These are phyloP conservation scores for Solanum microdontum DNA, from an alignment of 257 asterid species.

Conservation along the genomic window DNA sequence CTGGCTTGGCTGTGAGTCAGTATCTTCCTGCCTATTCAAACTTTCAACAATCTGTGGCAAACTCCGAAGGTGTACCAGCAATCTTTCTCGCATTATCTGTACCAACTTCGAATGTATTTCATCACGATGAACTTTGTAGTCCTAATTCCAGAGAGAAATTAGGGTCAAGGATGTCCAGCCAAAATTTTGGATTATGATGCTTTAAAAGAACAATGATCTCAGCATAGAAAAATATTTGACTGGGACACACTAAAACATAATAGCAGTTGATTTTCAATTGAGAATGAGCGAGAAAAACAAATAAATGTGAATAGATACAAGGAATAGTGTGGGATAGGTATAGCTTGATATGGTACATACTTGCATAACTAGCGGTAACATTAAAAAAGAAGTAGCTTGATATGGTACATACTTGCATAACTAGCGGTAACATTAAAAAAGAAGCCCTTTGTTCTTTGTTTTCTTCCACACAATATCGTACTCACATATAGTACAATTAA, in stretches of 20 bases:
- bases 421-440: neutral
- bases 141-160: constrained; percentile 26
- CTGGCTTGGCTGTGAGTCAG: constrained; percentile 87
- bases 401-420: neutral
- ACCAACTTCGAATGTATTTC: constrained; percentile 97
- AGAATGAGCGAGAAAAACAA: neutral
- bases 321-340: neutral
- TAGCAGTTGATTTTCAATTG: neutral
- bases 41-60: constrained; percentile 85
- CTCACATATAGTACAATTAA: neutral
- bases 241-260: neutral
- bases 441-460: neutral
- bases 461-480: neutral
- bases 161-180: neutral
- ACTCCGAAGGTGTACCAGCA: constrained; percentile 75
- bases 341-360: neutral
- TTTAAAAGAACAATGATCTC: neutral
- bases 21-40: constrained; percentile 75
- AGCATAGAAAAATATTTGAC: neutral
- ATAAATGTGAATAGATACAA: neutral
- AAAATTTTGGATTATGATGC: neutral
- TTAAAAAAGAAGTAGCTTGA: neutral
- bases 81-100: constrained; percentile 94
- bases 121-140: constrained; percentile 83
- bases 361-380: neutral